Conservation (phyloP, 176 grass and related monocot genomes). For the Paspalum vaginatum region DNA sequence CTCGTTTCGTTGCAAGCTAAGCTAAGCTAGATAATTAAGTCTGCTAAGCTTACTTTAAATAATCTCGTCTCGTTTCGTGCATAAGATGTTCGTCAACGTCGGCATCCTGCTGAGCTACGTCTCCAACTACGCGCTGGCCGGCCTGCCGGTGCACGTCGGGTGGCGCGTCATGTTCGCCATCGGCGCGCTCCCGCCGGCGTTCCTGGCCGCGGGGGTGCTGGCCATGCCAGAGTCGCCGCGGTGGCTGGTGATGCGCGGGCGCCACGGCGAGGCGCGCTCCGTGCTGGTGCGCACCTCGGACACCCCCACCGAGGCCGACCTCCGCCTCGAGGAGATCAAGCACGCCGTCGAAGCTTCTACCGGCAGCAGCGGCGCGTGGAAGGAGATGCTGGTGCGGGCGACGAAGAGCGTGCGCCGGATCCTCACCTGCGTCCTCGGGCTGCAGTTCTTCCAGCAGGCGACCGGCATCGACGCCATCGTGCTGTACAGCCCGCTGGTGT, state of each 20-base stretch:
- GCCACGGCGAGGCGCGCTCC: not conserved
- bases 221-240: constrained; percentile 72
- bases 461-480: constrained; percentile 44
- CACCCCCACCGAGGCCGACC: not conserved
- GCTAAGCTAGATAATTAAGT: too few species aligned
- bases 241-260: constrained; percentile 65
- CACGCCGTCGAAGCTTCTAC: not conserved
- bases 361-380: not conserved
- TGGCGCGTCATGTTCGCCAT: constrained; percentile 52
- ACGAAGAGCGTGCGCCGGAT: constrained; percentile 19
- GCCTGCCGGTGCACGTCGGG: constrained; percentile 38
- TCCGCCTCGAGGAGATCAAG: constrained; percentile 3
- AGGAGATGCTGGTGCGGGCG: constrained; percentile 13
- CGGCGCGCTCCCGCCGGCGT: constrained; percentile 32
- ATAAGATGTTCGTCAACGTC: constrained; percentile 32
- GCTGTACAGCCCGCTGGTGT: constrained; percentile 45
- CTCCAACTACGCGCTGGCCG: constrained; percentile 46
- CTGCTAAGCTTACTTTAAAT: not conserved
- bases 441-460: constrained; percentile 42
- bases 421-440: not conserved
- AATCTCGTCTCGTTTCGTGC: not conserved
- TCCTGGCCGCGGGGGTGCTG: constrained; percentile 43
- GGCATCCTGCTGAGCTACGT: constrained; percentile 55
- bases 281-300: constrained; percentile 1
- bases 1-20: too few species aligned